phyloP scores from a whole-genome alignment of 1,284 basidiomycete species.

The Heterobasidion parviporum region DNA sequence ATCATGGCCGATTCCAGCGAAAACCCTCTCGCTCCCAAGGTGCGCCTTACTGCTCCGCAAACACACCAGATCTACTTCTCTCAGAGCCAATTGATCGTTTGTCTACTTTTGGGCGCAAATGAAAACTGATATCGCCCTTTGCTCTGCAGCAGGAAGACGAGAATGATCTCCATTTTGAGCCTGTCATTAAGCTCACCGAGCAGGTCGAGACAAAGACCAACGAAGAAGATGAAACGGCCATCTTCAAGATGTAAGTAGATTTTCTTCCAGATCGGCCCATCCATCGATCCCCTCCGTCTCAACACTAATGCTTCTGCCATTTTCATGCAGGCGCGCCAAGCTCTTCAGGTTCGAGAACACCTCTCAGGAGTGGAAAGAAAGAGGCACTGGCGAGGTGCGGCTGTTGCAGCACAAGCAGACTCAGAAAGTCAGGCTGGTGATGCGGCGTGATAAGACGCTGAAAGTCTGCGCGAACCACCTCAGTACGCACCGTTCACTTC shows the following conservation, averaged over 20 bases:
- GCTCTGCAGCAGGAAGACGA: constrained; percentile 62
- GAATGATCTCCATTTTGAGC: constrained; percentile 89
- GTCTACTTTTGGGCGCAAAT: not conserved
- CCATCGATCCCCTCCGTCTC: not conserved
- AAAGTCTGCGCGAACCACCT: constrained; percentile 99
- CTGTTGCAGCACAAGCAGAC: constrained; percentile 84
- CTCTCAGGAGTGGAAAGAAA: constrained; percentile 93
- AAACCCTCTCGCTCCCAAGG: constrained; percentile 63
- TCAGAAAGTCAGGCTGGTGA: constrained; percentile 92
- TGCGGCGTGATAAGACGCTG: constrained; percentile 99
- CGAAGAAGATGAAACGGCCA: constrained; percentile 90
- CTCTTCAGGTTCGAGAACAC: constrained; percentile 90
- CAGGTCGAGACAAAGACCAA: constrained; percentile 92
- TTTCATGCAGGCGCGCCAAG: constrained; percentile 80
- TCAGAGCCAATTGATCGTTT: not conserved
- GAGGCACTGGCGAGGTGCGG: constrained; percentile 89
- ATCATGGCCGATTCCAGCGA: constrained; percentile 52
- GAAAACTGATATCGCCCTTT: constrained; percentile 8
- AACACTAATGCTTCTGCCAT: not conserved
- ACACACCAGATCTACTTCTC: not conserved
- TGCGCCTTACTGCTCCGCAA: constrained; percentile 26
- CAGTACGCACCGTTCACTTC: constrained; percentile 48
- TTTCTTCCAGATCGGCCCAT: constrained; percentile 15
- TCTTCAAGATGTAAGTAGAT: constrained; percentile 90
- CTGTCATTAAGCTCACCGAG: constrained; percentile 95